A percentile compares a stretch with the other conserved stretches of the same genome.
phyloP scores from a whole-genome alignment of 2,329 filamentous ascomycete genomes.

The Pseudonectria buxi region DNA sequence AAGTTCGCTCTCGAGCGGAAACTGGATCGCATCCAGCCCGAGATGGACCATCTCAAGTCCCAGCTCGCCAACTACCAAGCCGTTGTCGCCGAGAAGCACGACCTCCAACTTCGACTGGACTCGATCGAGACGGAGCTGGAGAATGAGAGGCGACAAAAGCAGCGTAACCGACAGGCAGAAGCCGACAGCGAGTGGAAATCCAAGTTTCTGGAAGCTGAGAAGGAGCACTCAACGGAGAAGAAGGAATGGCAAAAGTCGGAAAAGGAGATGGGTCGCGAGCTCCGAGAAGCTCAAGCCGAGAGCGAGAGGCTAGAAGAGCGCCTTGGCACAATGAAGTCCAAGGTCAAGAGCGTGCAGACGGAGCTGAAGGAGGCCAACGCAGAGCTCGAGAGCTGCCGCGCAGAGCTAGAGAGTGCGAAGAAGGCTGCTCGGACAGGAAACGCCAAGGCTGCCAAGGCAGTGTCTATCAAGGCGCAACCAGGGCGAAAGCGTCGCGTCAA shows the following conservation, averaged over 20 bases:
- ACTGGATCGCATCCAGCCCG: slow-evolving; percentile 45
- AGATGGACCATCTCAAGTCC: slow-evolving; percentile 49
- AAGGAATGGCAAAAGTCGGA: slow-evolving; percentile 40
- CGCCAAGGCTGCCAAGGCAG: slow-evolving; percentile 17
- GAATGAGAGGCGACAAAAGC: slow-evolving; percentile 53
- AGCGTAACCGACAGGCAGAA: slow-evolving; percentile 26
- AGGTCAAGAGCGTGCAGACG: slow-evolving; percentile 62
- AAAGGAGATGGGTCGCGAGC: slow-evolving; percentile 44
- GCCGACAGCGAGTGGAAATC: slow-evolving; percentile 36
- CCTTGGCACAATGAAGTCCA: slow-evolving; percentile 61
- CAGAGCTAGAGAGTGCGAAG: slow-evolving; percentile 32
- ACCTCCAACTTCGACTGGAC: slow-evolving; percentile 70
- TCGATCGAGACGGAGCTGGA: slow-evolving; percentile 75
- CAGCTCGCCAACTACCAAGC: slow-evolving; percentile 56
- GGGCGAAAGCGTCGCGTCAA: slow-evolving; percentile 40
- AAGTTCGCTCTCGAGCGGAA: slow-evolving; percentile 48
- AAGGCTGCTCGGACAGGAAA: slow-evolving; percentile 9
- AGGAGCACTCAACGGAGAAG: slow-evolving; percentile 33
- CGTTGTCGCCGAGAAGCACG: slow-evolving; percentile 69
- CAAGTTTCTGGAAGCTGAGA: slow-evolving; percentile 30
- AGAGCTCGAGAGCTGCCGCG: slow-evolving; percentile 32
- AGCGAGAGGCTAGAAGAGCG: slow-evolving; percentile 63
- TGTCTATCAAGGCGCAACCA: slow-evolving; percentile 22
- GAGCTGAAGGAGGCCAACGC: slow-evolving; percentile 59
- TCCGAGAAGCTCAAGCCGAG: slow-evolving; percentile 54